Percentiles rank a stretch among this genome's conserved stretches.
Conservation (phyloP, 2,329 filamentous ascomycete species). For the Calonectria henricotiae region DNA sequence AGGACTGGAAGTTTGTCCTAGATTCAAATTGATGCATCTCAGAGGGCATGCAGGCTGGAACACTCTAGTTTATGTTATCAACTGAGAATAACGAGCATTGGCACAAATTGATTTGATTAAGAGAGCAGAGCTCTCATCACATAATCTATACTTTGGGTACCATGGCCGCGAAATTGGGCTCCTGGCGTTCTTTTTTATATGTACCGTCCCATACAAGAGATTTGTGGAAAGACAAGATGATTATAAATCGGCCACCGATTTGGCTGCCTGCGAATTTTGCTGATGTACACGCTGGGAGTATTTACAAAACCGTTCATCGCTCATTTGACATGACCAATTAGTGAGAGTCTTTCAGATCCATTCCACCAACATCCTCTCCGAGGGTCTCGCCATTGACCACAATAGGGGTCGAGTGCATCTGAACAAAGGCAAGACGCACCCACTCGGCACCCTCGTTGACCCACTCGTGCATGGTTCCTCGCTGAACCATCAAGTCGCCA, state of each 20-base stretch:
- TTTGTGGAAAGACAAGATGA: no score
- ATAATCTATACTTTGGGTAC: no score
- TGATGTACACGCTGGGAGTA: neutral
- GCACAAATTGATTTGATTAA: no score
- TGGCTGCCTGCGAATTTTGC: neutral
- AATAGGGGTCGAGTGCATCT: conserved; percentile 23
- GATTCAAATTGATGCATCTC: neutral
- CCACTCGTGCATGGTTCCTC: conserved; percentile 38
- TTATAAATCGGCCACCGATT: neutral
- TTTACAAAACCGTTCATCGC: neutral
- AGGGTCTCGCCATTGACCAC: conserved; percentile 11
- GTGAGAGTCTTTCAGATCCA: conserved; percentile 21
- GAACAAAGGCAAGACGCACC: conserved; percentile 27
- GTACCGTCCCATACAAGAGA: no score
- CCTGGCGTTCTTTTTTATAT: no score
- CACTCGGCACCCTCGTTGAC: conserved; percentile 21
- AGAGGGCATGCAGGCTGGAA: neutral
- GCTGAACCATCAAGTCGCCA: conserved; percentile 30
- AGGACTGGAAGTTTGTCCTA: conserved; percentile 12
- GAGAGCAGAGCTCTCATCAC: no score
- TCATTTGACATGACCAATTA: neutral
- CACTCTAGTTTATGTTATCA: neutral
- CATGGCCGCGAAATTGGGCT: no score
- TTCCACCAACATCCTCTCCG: conserved; percentile 20
- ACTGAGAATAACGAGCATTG: no score